Percentiles rank a stretch among this genome's conserved stretches.
Evolutionary conservation across 768 basidiomycete genomes (phyloP).

Genomic region (Termitomyces sp.): DNA sequence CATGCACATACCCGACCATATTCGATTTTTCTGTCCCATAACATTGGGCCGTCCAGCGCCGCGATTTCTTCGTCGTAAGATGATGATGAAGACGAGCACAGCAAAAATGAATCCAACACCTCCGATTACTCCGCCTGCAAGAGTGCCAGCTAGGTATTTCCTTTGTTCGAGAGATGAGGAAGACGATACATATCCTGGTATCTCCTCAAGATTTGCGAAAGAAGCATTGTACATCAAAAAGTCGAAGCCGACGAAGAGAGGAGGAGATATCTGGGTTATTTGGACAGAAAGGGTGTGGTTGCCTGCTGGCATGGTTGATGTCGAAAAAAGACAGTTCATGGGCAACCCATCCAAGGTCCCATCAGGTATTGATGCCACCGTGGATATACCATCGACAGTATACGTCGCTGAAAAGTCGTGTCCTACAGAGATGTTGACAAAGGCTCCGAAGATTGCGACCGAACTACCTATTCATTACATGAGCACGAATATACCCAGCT

Average conservation of each 20-base stretch:
- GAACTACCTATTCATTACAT: slow-evolving; percentile 29
- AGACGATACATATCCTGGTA: slow-evolving; percentile 15
- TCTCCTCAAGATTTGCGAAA: slow-evolving; percentile 20
- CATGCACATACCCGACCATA: slow-evolving; percentile 9
- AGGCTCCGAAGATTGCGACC: slow-evolving; percentile 33
- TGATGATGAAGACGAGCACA: background rate
- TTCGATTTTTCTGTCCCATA: background rate
- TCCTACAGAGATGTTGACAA: slow-evolving; percentile 23
- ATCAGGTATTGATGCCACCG: slow-evolving; percentile 22
- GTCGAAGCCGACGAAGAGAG: slow-evolving; percentile 34
- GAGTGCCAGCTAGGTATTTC: slow-evolving; percentile 3
- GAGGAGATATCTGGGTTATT: slow-evolving; percentile 30
- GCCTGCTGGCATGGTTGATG: slow-evolving; percentile 28
- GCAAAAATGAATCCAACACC: slow-evolving; percentile 6
- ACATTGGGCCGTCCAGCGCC: background rate
- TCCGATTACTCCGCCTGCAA: slow-evolving; percentile 20
- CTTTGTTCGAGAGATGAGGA: background rate
- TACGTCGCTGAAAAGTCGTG: slow-evolving; percentile 35
- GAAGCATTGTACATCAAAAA: slow-evolving; percentile 38
- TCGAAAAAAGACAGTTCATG: slow-evolving; percentile 33
- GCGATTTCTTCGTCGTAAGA: background rate
- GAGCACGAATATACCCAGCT: slow-evolving; percentile 1
- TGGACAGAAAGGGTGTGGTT: slow-evolving; percentile 35
- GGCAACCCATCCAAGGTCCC: slow-evolving; percentile 27
- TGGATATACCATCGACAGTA: slow-evolving; percentile 31